Percentiles rank a stretch among this genome's conserved stretches.
phyloP scores from a whole-genome alignment of 164 flowering plant genomes.

The Protea cynaroides region DNA sequence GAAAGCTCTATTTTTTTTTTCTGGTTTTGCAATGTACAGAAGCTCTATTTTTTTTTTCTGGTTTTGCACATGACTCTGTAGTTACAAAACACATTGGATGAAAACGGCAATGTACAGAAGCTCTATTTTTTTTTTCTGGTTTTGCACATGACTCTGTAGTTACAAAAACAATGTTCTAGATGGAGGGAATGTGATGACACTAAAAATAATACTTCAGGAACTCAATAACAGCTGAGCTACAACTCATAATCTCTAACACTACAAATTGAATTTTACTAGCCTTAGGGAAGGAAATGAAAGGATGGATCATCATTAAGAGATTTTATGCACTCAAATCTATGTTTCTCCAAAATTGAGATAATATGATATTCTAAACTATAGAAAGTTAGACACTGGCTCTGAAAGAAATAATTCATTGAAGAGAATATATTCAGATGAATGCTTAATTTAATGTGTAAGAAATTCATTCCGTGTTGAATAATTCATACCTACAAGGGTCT shows the following conservation, averaged over 20 bases:
- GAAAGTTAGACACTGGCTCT: background rate
- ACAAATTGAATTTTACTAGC: background rate
- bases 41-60: no score
- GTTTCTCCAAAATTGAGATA: no score
- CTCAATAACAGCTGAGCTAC: background rate
- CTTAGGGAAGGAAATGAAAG: no score
- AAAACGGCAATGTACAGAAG: no score
- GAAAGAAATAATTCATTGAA: background rate
- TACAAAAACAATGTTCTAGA: background rate
- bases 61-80: background rate
- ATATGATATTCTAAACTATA: background rate
- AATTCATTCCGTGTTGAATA: background rate
- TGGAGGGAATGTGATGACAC: background rate
- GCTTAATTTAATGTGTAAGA: background rate
- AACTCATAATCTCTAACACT: background rate
- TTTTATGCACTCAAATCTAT: no score
- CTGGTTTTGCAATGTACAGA: no score
- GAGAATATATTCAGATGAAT: background rate
- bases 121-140: no score
- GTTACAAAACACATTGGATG: no score
- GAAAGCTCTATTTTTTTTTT: no score
- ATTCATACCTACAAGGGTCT: slow-evolving; percentile 13
- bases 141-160: background rate
- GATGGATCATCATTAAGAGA: no score
- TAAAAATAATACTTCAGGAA: background rate